These are phyloP conservation scores for Pholiota conissans DNA, from an alignment of 768 basidiomycete genomes.

Conservation along the genomic window DNA sequence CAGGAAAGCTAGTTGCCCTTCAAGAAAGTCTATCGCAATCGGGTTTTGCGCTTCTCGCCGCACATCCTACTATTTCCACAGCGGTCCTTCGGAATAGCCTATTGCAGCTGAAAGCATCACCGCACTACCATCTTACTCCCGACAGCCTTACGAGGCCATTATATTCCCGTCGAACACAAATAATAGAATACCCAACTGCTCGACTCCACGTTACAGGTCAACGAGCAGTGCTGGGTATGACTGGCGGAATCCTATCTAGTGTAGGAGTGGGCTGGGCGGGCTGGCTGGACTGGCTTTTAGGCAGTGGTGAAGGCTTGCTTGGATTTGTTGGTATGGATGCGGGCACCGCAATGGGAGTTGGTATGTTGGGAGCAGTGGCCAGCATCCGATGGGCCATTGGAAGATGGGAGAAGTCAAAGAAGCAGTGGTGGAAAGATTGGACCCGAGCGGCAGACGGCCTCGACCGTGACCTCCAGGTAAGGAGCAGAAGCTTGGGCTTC, in stretches of 20 bases:
- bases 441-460: constrained; percentile 60
- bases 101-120: constrained; percentile 49
- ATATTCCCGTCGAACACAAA: constrained; percentile 47
- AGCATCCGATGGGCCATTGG: constrained; percentile 65
- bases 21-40: constrained; percentile 44
- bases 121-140: constrained; percentile 44
- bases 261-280: constrained; percentile 60
- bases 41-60: constrained; percentile 39
- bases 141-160: constrained; percentile 52
- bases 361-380: constrained; percentile 47
- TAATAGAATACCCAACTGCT: constrained; percentile 54
- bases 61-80: constrained; percentile 43
- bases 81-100: constrained; percentile 60
- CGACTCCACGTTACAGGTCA: constrained; percentile 68
- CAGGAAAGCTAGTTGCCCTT: constrained; percentile 53
- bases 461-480: constrained; percentile 63
- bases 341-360: constrained; percentile 59
- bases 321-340: constrained; percentile 46
- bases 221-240: constrained; percentile 49
- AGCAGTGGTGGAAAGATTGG: constrained; percentile 70
- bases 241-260: constrained; percentile 48
- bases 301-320: constrained; percentile 38
- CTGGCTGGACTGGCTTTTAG: constrained; percentile 51
- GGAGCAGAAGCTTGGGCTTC: constrained; percentile 10
- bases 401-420: constrained; percentile 68